Conservation (phyloP, 495 filamentous ascomycete species). For the Neurospora sp. region DNA sequence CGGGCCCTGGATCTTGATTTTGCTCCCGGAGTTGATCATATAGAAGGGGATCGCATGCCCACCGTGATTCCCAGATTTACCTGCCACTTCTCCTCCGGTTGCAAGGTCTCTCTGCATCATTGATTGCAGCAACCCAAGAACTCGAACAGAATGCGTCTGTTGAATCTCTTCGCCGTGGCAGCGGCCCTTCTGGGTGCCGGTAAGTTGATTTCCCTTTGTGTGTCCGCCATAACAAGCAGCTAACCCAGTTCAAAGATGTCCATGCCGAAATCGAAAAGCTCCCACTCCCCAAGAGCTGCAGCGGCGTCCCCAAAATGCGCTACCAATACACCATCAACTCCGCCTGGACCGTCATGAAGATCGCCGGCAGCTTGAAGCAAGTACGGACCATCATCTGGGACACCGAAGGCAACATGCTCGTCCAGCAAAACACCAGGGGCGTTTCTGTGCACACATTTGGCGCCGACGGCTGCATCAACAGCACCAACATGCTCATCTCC, state of each 20-base stretch:
- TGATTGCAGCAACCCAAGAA: neutral
- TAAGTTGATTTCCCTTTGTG: neutral
- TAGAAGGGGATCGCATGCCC: slow-evolving; percentile 1
- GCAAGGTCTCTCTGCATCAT: neutral
- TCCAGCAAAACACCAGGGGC: slow-evolving; percentile 44
- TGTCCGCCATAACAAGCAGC: neutral
- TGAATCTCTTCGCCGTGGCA: slow-evolving; percentile 6
- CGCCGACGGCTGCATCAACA: slow-evolving; percentile 37
- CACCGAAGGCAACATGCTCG: slow-evolving; percentile 47
- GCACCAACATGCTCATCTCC: slow-evolving; percentile 27
- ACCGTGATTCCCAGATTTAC: neutral
- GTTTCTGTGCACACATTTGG: slow-evolving; percentile 44
- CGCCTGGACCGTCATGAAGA: slow-evolving; percentile 47
- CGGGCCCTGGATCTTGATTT: neutral
- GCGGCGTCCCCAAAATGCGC: slow-evolving; percentile 20
- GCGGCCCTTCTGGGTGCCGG: slow-evolving; percentile 20
- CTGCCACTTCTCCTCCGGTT: neutral
- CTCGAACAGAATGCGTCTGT: slow-evolving; percentile 15
- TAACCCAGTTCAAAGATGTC: slow-evolving; percentile 3
- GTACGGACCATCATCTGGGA: slow-evolving; percentile 56
- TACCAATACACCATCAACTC: slow-evolving; percentile 33
- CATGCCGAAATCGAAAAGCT: slow-evolving; percentile 13
- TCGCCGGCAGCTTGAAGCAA: slow-evolving; percentile 42
- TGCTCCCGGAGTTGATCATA: neutral
- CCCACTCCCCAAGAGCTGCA: slow-evolving; percentile 25